phyloP scores from a whole-genome alignment of 495 filamentous ascomycete genomes.

The Corynascus novoguineensis region DNA sequence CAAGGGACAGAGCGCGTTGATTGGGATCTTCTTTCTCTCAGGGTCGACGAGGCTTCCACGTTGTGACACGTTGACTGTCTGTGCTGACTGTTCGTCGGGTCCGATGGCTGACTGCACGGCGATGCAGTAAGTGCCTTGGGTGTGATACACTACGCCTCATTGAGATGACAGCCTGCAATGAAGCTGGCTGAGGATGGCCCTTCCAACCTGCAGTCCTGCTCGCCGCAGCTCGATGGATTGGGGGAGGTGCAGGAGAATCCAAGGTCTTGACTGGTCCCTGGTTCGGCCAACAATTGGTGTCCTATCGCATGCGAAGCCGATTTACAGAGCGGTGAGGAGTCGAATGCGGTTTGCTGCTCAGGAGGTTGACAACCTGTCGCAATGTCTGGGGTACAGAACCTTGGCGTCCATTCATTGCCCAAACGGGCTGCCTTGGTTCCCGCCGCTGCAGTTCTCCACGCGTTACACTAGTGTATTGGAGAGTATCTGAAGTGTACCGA shows the following conservation, averaged over 20 bases:
- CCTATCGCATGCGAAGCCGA: not conserved
- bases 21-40: too few relatives aligned
- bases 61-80: too few relatives aligned
- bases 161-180: not conserved
- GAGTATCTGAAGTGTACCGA: slow-evolving; percentile 6
- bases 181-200: not conserved
- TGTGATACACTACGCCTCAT: too few relatives aligned
- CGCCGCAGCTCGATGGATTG: slow-evolving; percentile 13
- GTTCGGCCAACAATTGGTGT: slow-evolving; percentile 14
- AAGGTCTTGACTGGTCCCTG: slow-evolving; percentile 11
- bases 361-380: not conserved
- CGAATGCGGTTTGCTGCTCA: not conserved
- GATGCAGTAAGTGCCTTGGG: too few relatives aligned
- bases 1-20: too few relatives aligned
- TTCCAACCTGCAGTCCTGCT: not conserved
- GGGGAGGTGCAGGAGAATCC: not conserved
- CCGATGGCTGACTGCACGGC: too few relatives aligned
- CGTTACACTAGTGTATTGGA: slow-evolving; percentile 3
- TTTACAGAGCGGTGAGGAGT: not conserved
- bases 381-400: not conserved
- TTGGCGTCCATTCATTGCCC: not conserved
- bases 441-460: not conserved
- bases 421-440: not conserved
- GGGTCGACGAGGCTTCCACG: too few relatives aligned
- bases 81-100: too few relatives aligned